Base-by-base conservation (phyloP, 306 rosid species). In the Sesbania bispinosa region DNA sequence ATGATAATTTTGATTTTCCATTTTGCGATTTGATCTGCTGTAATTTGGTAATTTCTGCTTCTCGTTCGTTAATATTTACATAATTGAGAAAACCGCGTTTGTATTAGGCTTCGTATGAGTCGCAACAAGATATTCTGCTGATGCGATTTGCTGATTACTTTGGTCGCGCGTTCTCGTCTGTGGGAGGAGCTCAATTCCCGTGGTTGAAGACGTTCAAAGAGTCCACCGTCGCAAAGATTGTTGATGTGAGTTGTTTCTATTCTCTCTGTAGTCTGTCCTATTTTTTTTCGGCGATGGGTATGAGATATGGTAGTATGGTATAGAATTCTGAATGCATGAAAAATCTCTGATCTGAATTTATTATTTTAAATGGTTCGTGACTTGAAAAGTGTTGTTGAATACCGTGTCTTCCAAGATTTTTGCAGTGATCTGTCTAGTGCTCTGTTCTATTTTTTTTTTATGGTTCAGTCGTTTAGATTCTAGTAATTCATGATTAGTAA, bases 61-160 rank as follows among this genome's bases (percentile, higher is more conserved):
- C 15, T 27, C 6, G 57, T 7, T 36, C 10, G 21, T 7, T 39
- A 41, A 67, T 7, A 67, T 67, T 21, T 14, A 69, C 39, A 43
- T 20, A 61, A 15, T 14, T 59, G 61, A n/a, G n/a, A 35, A 7
- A 62, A 15, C 47, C 52, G 23, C 36, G 1, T 45, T 39, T 75
- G 76, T 16, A 52, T n/a, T 16, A 87, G 96, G 90, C 57, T 71
- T 77, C 85, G 30, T 88, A 78, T 74, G 88, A 88, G 65, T 55
- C 87, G n/a, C 85, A 84, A 46, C 83, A 88, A 69, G 89, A 88
- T 52, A 76, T 88, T 59, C 85, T 71, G 85, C 82, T 90, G 19
- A 77, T 82, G 88, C 84, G 93, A 55, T 88, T 90, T 33, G 93
- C 92, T n/a, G 96, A 90, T 86, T 84, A 88, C 38, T 86, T 84